Percentiles rank a stretch among this genome's conserved stretches.
Evolutionary conservation across 2,329 filamentous ascomycete species (phyloP).

Genomic region (Aureobasidium leucospermi): DNA sequence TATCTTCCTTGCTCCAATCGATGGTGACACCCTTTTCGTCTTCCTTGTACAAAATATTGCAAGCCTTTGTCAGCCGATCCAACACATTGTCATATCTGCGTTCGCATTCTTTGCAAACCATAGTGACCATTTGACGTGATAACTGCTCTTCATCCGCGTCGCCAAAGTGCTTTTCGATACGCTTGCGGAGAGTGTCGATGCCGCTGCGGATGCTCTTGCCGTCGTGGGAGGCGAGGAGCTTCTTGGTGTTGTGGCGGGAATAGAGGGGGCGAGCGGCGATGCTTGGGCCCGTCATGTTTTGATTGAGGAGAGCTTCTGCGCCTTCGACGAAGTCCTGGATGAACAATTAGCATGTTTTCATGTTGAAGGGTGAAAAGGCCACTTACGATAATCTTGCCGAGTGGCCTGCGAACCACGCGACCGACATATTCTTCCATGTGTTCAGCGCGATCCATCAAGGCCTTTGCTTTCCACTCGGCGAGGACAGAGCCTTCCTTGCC

Average conservation of each 20-base stretch:
- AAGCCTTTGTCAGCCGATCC: conserved; percentile 40
- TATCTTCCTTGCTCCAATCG: conserved; percentile 29
- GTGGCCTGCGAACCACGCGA: conserved; percentile 77
- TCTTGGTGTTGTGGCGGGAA: conserved; percentile 75
- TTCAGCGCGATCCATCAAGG: conserved; percentile 69
- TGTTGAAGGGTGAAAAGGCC: neutral
- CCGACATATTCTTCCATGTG: conserved; percentile 83
- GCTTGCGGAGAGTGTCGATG: conserved; percentile 80
- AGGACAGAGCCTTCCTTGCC: conserved; percentile 62
- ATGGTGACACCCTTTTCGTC: conserved; percentile 38
- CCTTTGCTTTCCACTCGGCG: conserved; percentile 74
- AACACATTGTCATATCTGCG: conserved; percentile 46
- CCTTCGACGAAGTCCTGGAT: conserved; percentile 75
- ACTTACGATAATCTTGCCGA: conserved; percentile 70
- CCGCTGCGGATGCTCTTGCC: conserved; percentile 79
- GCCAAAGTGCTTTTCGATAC: conserved; percentile 95
- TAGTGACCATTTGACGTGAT: conserved; percentile 51
- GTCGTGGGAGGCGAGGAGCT: conserved; percentile 73
- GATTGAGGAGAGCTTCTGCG: conserved; percentile 64
- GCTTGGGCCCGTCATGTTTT: conserved; percentile 36
- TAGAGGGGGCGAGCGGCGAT: conserved; percentile 79
- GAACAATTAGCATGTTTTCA: neutral
- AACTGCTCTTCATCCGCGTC: conserved; percentile 67
- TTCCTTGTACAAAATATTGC: conserved; percentile 36
- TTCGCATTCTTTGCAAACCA: conserved; percentile 56